Percentiles rank a stretch among this genome's conserved stretches.
Evolutionary conservation across 1,284 basidiomycete genomes (phyloP).

Genomic region (Pterulicium gracile): DNA sequence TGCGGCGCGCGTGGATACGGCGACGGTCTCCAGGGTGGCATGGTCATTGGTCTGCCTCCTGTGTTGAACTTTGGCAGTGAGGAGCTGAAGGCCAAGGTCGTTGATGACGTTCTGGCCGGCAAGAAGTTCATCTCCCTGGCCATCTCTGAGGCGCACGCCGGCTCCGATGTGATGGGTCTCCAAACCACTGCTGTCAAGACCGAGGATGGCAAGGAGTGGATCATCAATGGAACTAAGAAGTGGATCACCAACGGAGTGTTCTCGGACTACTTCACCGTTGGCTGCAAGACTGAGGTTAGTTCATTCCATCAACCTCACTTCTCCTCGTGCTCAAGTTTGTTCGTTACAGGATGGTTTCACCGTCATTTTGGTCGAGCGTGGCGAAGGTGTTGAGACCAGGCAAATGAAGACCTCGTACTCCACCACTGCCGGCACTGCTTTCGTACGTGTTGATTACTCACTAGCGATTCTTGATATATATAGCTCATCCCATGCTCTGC

Average conservation of each 20-base stretch:
- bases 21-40: conserved; percentile 45
- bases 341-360: conserved; percentile 75
- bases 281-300: conserved; percentile 57
- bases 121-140: conserved; percentile 79
- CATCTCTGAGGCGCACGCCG: conserved; percentile 83
- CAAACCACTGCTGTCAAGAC: conserved; percentile 76
- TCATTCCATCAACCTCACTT: not conserved
- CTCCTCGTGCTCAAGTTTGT: too few relatives aligned
- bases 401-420: conserved; percentile 72
- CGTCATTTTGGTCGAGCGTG: conserved; percentile 64
- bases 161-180: conserved; percentile 80
- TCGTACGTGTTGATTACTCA: conserved; percentile 14
- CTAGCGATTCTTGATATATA: too few relatives aligned
- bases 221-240: conserved; percentile 74
- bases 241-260: conserved; percentile 85
- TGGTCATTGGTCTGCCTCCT: conserved; percentile 73
- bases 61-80: conserved; percentile 78
- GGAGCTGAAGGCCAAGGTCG: conserved; percentile 66
- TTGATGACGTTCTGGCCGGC: conserved; percentile 73
- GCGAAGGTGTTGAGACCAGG: conserved; percentile 66
- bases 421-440: conserved; percentile 59
- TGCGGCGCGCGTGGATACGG: conserved; percentile 69
- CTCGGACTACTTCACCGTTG: conserved; percentile 59
- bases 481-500: too few relatives aligned
- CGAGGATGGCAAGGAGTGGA: conserved; percentile 77